phyloP scores from a whole-genome alignment of 805 yeast genomes.

The Debaryomyces prosopidis region DNA sequence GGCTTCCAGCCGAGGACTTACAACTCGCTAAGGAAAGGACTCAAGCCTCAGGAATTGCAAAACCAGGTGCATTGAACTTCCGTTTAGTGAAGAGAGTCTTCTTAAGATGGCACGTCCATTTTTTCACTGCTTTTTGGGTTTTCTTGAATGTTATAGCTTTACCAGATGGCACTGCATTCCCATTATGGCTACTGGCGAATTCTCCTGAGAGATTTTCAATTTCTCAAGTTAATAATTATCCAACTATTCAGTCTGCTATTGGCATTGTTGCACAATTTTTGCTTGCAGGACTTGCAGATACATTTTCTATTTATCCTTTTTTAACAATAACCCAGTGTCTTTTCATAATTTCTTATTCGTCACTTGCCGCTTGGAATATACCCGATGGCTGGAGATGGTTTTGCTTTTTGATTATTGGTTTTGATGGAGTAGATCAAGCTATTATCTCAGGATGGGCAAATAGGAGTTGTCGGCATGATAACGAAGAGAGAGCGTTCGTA shows the following conservation, averaged over 20 bases:
- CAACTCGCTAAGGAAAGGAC: slow-evolving; percentile 2
- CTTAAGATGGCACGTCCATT: slow-evolving; percentile 4
- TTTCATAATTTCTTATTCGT: slow-evolving; percentile 37
- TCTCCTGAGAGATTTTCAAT: slow-evolving; percentile 27
- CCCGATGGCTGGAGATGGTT: slow-evolving; percentile 41
- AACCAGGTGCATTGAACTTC: slow-evolving; percentile 1
- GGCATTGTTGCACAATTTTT: slow-evolving; percentile 42
- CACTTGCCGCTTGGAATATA: slow-evolving; percentile 42
- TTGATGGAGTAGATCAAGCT: slow-evolving; percentile 36
- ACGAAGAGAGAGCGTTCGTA: slow-evolving; percentile 4
- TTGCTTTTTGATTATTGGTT: slow-evolving; percentile 37
- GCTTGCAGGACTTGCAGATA: slow-evolving; percentile 38
- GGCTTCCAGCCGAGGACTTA: slow-evolving; percentile 2
- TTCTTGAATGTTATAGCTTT: slow-evolving; percentile 39
- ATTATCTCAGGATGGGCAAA: slow-evolving; percentile 45
- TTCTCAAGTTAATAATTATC: slow-evolving; percentile 38
- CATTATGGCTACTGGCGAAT: slow-evolving; percentile 33
- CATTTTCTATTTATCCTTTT: slow-evolving; percentile 37
- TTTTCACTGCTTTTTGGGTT: slow-evolving; percentile 3
- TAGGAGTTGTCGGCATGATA: slow-evolving; percentile 20
- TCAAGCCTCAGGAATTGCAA: slow-evolving; percentile 3
- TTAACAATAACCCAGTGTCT: slow-evolving; percentile 26
- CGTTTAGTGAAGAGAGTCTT: slow-evolving; percentile 1
- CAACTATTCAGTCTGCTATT: slow-evolving; percentile 42
- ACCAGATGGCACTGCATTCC: slow-evolving; percentile 42